These are phyloP conservation scores for Dysphania ambrosioides DNA, from an alignment of 148 eudicot species.

Conservation along the genomic window DNA sequence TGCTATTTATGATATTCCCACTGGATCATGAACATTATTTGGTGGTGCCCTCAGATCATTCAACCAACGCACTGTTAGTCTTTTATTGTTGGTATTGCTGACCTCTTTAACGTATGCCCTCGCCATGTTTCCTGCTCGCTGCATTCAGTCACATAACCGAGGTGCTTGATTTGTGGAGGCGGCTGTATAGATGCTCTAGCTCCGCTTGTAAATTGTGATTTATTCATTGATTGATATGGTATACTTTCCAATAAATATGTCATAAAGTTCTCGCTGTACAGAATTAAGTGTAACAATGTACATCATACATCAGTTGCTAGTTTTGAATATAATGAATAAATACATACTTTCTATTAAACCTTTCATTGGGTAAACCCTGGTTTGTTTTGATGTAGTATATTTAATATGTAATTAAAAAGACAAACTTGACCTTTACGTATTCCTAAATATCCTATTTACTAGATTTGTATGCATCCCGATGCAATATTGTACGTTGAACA, in stretches of 20 bases:
- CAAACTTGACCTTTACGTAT: too few species aligned
- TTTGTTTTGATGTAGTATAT: too few species aligned
- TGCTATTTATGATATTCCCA: constrained; percentile 17
- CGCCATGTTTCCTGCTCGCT: background rate
- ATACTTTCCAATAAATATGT: background rate
- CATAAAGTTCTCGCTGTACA: too few species aligned
- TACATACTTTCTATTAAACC: too few species aligned
- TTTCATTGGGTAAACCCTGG: too few species aligned
- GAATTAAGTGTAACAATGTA: too few species aligned
- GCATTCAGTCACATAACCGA: background rate
- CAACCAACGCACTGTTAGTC: background rate
- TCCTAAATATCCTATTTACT: too few species aligned
- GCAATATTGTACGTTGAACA: too few species aligned
- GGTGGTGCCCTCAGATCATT: background rate
- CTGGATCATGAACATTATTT: constrained; percentile 1
- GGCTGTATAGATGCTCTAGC: background rate
- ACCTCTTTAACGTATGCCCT: background rate
- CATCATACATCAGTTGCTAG: too few species aligned
- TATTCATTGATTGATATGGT: background rate
- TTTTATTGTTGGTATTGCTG: background rate
- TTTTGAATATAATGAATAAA: too few species aligned
- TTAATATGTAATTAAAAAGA: too few species aligned
- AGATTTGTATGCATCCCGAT: too few species aligned
- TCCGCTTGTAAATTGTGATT: background rate
- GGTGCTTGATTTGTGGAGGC: background rate